Percentiles rank a stretch among this genome's conserved stretches.
Conservation (phyloP, 1,139 yeast species). For the Eremothecium cymbalariae region DNA sequence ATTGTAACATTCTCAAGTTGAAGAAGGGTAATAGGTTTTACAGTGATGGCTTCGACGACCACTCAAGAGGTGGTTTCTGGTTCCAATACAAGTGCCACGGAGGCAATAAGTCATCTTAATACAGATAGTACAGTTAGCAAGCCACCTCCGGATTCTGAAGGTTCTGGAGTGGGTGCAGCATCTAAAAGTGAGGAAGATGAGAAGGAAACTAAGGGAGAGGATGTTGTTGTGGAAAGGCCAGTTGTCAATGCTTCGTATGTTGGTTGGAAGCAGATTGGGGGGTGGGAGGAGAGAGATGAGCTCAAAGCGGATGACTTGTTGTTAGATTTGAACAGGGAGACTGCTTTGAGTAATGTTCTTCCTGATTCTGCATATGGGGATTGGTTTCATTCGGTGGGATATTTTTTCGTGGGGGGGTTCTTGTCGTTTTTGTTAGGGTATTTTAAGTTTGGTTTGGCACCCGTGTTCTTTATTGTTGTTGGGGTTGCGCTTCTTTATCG, state of each 20-base stretch:
- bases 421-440: conserved; percentile 75
- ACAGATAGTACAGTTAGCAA: background rate
- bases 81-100: background rate
- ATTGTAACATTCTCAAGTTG: too few species aligned
- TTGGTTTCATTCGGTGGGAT: conserved; percentile 86
- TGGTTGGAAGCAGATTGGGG: conserved; percentile 94
- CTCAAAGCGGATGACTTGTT: conserved; percentile 64
- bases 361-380: conserved; percentile 78
- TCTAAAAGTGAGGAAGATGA: conserved; percentile 12
- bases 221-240: conserved; percentile 34
- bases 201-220: conserved; percentile 33
- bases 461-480: conserved; percentile 64
- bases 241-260: conserved; percentile 59
- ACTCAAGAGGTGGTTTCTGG: background rate
- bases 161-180: conserved; percentile 1
- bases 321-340: conserved; percentile 57
- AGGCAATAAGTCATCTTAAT: background rate
- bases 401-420: conserved; percentile 54
- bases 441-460: conserved; percentile 68
- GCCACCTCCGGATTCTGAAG: background rate
- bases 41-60: conserved; percentile 2
- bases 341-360: conserved; percentile 61
- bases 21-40: too few species aligned
- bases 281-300: conserved; percentile 64
- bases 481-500: conserved; percentile 63